Evolutionary conservation across 768 basidiomycete species (phyloP).

Genomic region (Trametes cinnabarina): DNA sequence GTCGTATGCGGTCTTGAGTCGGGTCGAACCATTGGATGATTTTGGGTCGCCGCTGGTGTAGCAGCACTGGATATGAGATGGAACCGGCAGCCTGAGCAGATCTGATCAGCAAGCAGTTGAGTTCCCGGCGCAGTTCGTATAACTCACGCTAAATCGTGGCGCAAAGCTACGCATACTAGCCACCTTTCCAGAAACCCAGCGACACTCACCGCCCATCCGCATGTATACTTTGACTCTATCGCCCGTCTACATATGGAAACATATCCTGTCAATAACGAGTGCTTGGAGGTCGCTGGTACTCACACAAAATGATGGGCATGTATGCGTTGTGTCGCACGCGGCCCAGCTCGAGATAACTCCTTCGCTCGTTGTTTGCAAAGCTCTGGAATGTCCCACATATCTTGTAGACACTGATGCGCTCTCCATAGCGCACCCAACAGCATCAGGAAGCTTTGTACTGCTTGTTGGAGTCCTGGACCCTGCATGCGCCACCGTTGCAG

Average conservation of each 20-base stretch:
- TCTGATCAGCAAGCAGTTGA: no score
- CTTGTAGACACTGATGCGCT: neutral
- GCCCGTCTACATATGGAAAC: neutral
- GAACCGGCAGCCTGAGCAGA: neutral
- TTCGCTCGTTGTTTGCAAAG: no score
- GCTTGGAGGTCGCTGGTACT: no score
- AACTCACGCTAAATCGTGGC: neutral
- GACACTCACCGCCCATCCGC: neutral
- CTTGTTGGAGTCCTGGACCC: no score
- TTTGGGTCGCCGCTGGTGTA: neutral
- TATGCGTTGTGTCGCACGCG: neutral
- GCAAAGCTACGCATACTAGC: neutral
- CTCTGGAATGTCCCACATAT: no score
- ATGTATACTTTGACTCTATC: neutral
- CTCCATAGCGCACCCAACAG: no score
- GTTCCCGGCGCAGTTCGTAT: no score
- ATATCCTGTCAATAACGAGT: no score
- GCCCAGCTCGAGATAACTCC: no score
- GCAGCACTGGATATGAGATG: neutral
- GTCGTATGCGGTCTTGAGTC: neutral
- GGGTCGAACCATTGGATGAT: slow-evolving; percentile 6
- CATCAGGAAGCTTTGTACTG: no score
- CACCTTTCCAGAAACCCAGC: neutral
- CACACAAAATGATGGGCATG: no score
- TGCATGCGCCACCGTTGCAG: no score